These are phyloP conservation scores for Aspergillus carlsbadensis DNA, from an alignment of 495 filamentous ascomycete species.

Conservation along the genomic window DNA sequence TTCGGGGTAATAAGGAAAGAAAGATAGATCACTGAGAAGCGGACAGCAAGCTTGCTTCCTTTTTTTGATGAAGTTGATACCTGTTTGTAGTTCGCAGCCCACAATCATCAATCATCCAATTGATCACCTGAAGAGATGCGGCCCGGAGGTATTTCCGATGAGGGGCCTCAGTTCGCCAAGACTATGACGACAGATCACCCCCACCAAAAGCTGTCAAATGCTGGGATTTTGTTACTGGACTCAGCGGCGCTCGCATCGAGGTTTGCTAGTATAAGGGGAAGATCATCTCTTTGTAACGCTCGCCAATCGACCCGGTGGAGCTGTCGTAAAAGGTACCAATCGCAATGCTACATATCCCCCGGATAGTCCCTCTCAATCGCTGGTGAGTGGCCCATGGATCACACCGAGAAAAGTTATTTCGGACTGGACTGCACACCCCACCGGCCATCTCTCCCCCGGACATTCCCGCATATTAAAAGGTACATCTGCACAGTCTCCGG, in stretches of 20 bases:
- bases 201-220: conserved; percentile 2
- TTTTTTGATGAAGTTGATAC: background rate
- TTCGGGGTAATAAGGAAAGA: background rate
- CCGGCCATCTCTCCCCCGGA: conserved; percentile 14
- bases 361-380: background rate
- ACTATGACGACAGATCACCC: conserved; percentile 20
- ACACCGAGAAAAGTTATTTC: conserved; percentile 12
- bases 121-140: background rate
- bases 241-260: background rate
- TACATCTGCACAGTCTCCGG: conserved; percentile 10
- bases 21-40: background rate
- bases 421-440: conserved; percentile 8
- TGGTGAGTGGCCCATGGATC: conserved; percentile 21
- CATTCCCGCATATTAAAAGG: conserved; percentile 15
- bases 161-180: conserved; percentile 6
- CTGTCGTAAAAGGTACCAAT: background rate
- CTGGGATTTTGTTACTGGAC: background rate
- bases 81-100: background rate
- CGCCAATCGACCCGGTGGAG: background rate
- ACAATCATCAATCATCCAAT: conserved; percentile 4
- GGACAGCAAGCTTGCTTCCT: background rate
- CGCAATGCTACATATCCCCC: conserved; percentile 12
- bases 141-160: background rate
- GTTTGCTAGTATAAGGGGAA: background rate
- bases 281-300: background rate